These are phyloP conservation scores for Cladorrhinum sp. DNA, from an alignment of 2,329 filamentous ascomycete species.

Conservation along the genomic window DNA sequence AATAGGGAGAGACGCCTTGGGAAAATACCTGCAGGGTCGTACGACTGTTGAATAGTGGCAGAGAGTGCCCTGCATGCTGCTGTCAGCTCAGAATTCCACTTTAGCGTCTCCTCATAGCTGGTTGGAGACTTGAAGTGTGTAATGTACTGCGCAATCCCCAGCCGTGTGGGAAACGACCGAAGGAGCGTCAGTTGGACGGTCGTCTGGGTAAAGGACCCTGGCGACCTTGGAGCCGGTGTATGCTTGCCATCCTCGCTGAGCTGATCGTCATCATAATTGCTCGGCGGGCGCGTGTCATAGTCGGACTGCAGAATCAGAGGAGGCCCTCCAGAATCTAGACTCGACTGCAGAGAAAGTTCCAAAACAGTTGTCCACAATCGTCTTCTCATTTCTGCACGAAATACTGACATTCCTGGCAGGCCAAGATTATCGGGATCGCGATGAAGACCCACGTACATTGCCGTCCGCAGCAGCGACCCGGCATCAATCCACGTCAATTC, in stretches of 20 bases:
- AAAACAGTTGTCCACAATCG: slow-evolving; percentile 56
- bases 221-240: slow-evolving; percentile 23
- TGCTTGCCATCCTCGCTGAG: slow-evolving; percentile 38
- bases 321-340: slow-evolving; percentile 49
- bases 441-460: slow-evolving; percentile 58
- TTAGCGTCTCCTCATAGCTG: slow-evolving; percentile 47
- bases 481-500: slow-evolving; percentile 53
- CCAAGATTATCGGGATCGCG: slow-evolving; percentile 46
- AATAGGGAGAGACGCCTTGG: slow-evolving; percentile 34
- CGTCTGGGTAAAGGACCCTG: slow-evolving; percentile 43
- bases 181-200: slow-evolving; percentile 48
- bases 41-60: slow-evolving; percentile 30
- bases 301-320: slow-evolving; percentile 46
- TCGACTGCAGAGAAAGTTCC: slow-evolving; percentile 52
- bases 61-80: slow-evolving; percentile 38
- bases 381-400: slow-evolving; percentile 52
- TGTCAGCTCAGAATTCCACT: slow-evolving; percentile 44
- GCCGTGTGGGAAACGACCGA: slow-evolving; percentile 42
- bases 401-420: slow-evolving; percentile 45
- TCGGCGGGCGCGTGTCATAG: slow-evolving; percentile 49
- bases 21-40: slow-evolving; percentile 28
- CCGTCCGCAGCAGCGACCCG: slow-evolving; percentile 50
- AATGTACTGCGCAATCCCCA: slow-evolving; percentile 43
- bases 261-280: slow-evolving; percentile 52
- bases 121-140: slow-evolving; percentile 45